Evolutionary conservation across 2,329 filamentous ascomycete species (phyloP).

Genomic region (Calonectria pteridis): DNA sequence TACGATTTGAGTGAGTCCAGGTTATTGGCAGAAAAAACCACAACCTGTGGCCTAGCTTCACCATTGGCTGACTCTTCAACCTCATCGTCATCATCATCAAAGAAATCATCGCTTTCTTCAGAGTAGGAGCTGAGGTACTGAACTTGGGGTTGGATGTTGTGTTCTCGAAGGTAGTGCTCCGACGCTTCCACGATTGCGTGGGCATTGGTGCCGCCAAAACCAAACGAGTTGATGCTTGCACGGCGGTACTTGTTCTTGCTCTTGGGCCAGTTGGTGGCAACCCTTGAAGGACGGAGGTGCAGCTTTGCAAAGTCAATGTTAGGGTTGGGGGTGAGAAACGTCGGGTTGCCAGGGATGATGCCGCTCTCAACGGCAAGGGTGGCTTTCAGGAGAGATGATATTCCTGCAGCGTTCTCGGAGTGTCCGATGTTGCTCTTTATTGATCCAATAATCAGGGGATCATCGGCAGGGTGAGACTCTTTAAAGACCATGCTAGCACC

Average conservation of each 20-base stretch:
- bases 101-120: constrained; percentile 2
- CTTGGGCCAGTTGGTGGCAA: constrained; percentile 47
- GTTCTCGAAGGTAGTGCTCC: constrained; percentile 1
- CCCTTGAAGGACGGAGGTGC: constrained; percentile 39
- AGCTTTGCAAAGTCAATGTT: constrained; percentile 47
- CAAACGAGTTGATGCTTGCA: constrained; percentile 56
- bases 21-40: constrained; percentile 34
- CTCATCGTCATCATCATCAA: neutral
- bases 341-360: constrained; percentile 49
- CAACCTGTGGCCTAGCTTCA: constrained; percentile 9
- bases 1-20: constrained; percentile 22
- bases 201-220: constrained; percentile 58
- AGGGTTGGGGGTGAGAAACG: constrained; percentile 52
- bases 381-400: constrained; percentile 47
- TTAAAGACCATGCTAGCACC: constrained; percentile 45
- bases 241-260: constrained; percentile 47
- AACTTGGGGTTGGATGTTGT: neutral
- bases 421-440: constrained; percentile 52
- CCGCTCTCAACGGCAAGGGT: constrained; percentile 44
- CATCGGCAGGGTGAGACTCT: constrained; percentile 9
- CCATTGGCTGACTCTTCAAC: neutral
- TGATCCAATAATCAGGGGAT: constrained; percentile 45
- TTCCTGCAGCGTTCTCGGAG: constrained; percentile 45
- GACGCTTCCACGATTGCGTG: constrained; percentile 52
- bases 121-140: neutral